Evolutionary conservation across 1,139 yeast genomes (phyloP).

Genomic region (Meyerozyma guilliermondii): DNA sequence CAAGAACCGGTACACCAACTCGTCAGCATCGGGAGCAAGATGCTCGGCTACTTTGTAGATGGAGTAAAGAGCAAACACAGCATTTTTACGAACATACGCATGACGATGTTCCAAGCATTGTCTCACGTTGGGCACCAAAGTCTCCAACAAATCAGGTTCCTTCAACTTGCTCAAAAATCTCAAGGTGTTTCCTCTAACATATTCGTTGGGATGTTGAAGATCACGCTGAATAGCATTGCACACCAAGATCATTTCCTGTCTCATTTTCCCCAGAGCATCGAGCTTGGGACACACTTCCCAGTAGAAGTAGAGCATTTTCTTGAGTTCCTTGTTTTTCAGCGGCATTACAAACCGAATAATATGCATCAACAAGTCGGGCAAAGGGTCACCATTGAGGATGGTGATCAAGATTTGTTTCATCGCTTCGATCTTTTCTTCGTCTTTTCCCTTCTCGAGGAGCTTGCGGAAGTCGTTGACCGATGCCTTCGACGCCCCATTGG

Average conservation of each 20-base stretch:
- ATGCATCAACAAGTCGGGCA: conserved; percentile 96
- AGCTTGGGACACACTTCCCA: conserved; percentile 98
- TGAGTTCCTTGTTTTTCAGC: conserved; percentile 81
- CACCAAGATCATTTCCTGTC: conserved; percentile 97
- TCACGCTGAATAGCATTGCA: conserved; percentile 98
- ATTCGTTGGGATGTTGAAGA: conserved; percentile 96
- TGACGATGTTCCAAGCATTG: conserved; percentile 93
- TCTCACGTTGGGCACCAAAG: conserved; percentile 89
- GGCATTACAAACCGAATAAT: conserved; percentile 97
- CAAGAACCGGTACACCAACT: conserved; percentile 68
- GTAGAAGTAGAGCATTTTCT: conserved; percentile 88
- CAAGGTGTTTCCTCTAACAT: conserved; percentile 90
- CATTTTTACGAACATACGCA: conserved; percentile 96
- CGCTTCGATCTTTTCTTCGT: conserved; percentile 80
- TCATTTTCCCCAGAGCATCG: conserved; percentile 82
- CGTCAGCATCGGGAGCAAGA: conserved; percentile 92
- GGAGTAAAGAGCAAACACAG: conserved; percentile 84
- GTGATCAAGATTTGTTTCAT: conserved; percentile 85
- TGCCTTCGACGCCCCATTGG: conserved; percentile 64
- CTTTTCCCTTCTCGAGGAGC: conserved; percentile 83
- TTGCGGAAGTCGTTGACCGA: conserved; percentile 74
- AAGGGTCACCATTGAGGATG: conserved; percentile 88
- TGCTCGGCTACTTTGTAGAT: conserved; percentile 80
- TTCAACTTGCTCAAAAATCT: conserved; percentile 85
- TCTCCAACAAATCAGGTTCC: conserved; percentile 92